A percentile compares a stretch with the other conserved stretches of the same genome.
phyloP scores from a whole-genome alignment of 306 rosid species.

The Cicer judaicum region DNA sequence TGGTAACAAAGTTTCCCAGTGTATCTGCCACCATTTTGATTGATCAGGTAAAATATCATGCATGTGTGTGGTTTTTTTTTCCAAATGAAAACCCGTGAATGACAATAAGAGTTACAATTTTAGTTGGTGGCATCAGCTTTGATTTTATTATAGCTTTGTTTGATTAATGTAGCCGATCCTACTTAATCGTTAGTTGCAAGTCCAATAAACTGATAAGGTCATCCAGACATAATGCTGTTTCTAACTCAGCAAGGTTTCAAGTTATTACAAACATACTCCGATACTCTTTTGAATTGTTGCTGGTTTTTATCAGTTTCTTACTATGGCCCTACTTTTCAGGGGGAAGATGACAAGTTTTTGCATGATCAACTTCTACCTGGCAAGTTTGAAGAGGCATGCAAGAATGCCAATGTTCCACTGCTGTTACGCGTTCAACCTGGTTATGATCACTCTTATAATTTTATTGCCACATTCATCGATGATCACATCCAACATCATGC shows the following conservation, averaged over 20 bases:
- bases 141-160: too few species aligned
- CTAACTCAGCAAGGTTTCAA: neutral
- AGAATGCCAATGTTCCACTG: slow-evolving; percentile 66
- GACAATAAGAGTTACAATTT: too few species aligned
- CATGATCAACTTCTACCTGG: slow-evolving; percentile 69
- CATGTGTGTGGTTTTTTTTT: too few species aligned
- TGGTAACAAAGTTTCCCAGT: slow-evolving; percentile 59
- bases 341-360: slow-evolving; percentile 82
- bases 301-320: neutral
- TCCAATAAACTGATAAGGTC: neutral
- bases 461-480: slow-evolving; percentile 84
- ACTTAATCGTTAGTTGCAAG: neutral
- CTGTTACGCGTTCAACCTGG: slow-evolving; percentile 75
- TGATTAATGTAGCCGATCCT: too few species aligned
- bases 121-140: too few species aligned
- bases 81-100: too few species aligned
- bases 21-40: slow-evolving; percentile 76
- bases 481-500: slow-evolving; percentile 93
- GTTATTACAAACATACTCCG: neutral
- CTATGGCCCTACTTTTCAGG: slow-evolving; percentile 55
- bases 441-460: slow-evolving; percentile 83
- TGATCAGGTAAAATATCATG: slow-evolving; percentile 72
- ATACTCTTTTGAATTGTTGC: neutral
- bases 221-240: neutral
- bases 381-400: slow-evolving; percentile 88